Conservation (phyloP, 345 rosid genomes). For the Ceriops tagal region DNA sequence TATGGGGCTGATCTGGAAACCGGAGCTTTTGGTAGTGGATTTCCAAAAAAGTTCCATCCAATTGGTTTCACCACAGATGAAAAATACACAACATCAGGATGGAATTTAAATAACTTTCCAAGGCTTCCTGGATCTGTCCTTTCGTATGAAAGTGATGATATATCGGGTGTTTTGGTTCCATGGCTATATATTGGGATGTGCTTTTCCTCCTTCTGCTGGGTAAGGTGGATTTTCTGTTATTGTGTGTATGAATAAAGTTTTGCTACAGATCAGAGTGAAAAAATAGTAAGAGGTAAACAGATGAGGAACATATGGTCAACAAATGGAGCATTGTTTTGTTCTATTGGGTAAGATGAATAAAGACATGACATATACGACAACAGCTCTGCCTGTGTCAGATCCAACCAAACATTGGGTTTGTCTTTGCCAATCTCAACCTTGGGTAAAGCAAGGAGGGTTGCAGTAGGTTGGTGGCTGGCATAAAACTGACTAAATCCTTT, state of each 20-base stretch:
- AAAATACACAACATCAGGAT: constrained; percentile 73
- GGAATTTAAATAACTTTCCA: constrained; percentile 98
- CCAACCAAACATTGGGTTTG: constrained; percentile 8
- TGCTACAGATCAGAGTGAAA: too few species aligned
- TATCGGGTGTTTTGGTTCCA: constrained; percentile 96
- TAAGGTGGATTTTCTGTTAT: too few species aligned
- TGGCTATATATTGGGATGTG: constrained; percentile 99
- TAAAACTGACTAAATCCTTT: too few species aligned
- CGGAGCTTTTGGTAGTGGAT: constrained; percentile 93
- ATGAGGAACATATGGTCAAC: too few species aligned
- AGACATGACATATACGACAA: too few species aligned
- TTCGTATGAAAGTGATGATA: constrained; percentile 79
- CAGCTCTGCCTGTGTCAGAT: neutral
- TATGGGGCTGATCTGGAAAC: constrained; percentile 99
- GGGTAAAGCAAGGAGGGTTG: too few species aligned
- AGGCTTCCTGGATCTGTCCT: constrained; percentile 94
- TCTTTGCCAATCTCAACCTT: too few species aligned
- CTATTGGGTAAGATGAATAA: constrained; percentile 58
- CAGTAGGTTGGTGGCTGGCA: too few species aligned
- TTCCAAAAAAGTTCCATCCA: constrained; percentile 59
- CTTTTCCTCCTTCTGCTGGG: constrained; percentile 84
- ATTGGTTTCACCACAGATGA: constrained; percentile 43
- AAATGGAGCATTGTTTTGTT: too few species aligned
- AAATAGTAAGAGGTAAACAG: too few species aligned
- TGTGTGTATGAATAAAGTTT: too few species aligned